Percentiles rank a stretch among this genome's conserved stretches.
phyloP scores from a whole-genome alignment of 352 stramenopile genomes.

The Phytophthora tubulina region DNA sequence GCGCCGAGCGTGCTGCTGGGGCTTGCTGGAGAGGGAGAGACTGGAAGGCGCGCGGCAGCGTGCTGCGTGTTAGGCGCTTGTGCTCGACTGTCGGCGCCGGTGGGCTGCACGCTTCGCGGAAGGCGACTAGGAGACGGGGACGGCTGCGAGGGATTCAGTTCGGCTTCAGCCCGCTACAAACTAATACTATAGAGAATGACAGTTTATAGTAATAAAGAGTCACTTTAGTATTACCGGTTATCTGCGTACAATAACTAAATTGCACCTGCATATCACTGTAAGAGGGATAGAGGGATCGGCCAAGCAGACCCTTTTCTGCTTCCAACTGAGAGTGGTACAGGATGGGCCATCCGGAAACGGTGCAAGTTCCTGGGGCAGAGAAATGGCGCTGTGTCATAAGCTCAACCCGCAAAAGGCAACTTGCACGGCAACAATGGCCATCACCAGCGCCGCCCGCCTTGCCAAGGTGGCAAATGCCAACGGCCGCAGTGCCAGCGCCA shows the following conservation, averaged over 20 bases:
- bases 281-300: background rate
- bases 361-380: conserved; percentile 18
- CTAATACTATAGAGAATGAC: background rate
- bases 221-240: background rate
- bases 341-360: conserved; percentile 18
- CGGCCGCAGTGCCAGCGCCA: background rate
- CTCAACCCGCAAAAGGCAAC: conserved; percentile 21
- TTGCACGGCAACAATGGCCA: conserved; percentile 5
- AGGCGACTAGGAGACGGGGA: conserved; percentile 23
- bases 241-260: background rate
- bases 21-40: background rate
- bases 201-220: background rate
- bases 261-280: background rate
- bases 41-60: conserved; percentile 16
- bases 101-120: conserved; percentile 25
- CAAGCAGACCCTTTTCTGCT: background rate
- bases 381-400: conserved; percentile 18
- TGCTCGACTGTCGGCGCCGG: conserved; percentile 21
- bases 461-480: no score
- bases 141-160: conserved; percentile 29
- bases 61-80: conserved; percentile 22
- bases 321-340: background rate
- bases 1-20: no score
- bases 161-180: background rate
- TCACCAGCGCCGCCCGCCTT: background rate